Conservation (phyloP, 305 asterid genomes). For the Fraxinus ornus region DNA sequence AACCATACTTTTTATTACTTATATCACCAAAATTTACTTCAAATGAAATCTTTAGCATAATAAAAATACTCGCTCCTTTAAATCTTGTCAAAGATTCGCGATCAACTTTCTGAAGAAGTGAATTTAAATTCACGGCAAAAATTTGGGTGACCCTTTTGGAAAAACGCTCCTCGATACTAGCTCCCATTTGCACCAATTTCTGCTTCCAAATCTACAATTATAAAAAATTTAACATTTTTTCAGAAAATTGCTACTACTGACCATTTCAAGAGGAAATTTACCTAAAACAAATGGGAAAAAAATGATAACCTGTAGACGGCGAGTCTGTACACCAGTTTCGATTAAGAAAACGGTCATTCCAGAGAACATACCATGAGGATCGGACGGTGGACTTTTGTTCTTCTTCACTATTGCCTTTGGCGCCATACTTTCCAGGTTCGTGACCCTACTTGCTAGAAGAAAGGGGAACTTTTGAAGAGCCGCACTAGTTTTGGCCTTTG, state of each 20-base stretch:
- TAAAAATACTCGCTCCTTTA: slow-evolving; percentile 52
- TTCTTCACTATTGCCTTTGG: slow-evolving; percentile 46
- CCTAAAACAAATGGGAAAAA: background rate
- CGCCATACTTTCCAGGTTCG: slow-evolving; percentile 48
- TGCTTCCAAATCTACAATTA: slow-evolving; percentile 77
- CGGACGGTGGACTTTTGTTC: slow-evolving; percentile 55
- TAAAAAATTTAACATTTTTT: background rate
- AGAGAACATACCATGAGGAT: slow-evolving; percentile 79
- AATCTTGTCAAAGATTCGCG: slow-evolving; percentile 46
- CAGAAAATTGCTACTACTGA: background rate
- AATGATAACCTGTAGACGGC: slow-evolving; percentile 64
- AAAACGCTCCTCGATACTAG: slow-evolving; percentile 47
- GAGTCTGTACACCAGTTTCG: slow-evolving; percentile 58
- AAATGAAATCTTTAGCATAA: background rate
- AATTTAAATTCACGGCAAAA: slow-evolving; percentile 55
- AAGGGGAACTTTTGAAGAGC: background rate
- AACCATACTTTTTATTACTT: background rate
- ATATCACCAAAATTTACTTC: background rate
- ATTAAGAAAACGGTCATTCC: slow-evolving; percentile 57
- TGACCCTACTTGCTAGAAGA: background rate
- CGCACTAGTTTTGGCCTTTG: background rate
- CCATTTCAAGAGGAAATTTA: background rate
- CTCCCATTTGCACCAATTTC: slow-evolving; percentile 84
- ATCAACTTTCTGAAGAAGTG: slow-evolving; percentile 48
- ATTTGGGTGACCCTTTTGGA: slow-evolving; percentile 65